Base-by-base conservation (phyloP, 176 grass and related monocot species). In the Cenchrus fungigraminus region DNA sequence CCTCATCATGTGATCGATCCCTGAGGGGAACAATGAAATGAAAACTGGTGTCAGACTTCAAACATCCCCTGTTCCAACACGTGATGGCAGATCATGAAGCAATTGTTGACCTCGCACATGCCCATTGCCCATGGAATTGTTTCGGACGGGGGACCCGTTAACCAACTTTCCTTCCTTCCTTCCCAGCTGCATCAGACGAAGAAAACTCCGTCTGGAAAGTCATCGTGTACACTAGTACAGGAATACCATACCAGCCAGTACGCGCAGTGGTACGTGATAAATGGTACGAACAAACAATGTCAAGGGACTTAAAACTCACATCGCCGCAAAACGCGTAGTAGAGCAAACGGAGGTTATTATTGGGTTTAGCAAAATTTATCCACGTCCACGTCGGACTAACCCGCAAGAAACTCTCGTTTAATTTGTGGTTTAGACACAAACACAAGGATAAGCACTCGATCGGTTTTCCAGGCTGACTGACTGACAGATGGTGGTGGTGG, bases 371-470 rank as follows among this genome's bases (percentile, higher is more conserved):
- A 47, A 55, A 55, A 70, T 34, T 61, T 28, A 46, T 42, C 22
- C 47, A 32, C 45, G 55, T 82, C 73, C 9, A 78, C 66, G 79
- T 90, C 79, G 15, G 37, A 83, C 58, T 90, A 79, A 73, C 74
- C 79, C 60, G 79, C 79, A 86, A 86, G 58, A 51, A 73, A 86
- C 79, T 68, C 59, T n/a, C 58, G 65, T 54, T 31, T 25, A 25
- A 25, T 25, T 25, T 6, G 15, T 60, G 68, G 84, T 61, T 90
- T 79, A 40, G 67, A 74, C 42, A 86, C 15, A 45, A 6, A 74
- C 42, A 86, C 15, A 45, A 6, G 58, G 12, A 8, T 54, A 72
- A 49, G 61, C 74, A 65, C 8, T 40, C 37, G 37, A 40, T 8
- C 45, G 45, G 45, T 46, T 37, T 79, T 66, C 61, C 45, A 54